phyloP scores from a whole-genome alignment of 2,329 filamentous ascomycete genomes.

The Sordariomycetes sp. region DNA sequence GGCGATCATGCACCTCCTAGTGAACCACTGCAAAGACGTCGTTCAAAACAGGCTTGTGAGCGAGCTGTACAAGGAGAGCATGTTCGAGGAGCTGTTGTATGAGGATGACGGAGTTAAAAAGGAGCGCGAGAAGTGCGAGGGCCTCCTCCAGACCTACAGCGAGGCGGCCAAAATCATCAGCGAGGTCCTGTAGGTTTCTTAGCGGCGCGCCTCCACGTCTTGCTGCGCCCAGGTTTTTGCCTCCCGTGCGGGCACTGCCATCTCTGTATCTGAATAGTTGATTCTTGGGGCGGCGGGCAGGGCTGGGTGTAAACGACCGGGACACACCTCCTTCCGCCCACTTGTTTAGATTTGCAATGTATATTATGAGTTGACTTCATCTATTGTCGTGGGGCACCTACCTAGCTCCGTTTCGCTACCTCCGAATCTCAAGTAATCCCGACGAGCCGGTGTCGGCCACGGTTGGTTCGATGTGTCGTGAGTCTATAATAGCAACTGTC shows the following conservation, averaged over 20 bases:
- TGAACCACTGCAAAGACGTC: slow-evolving; percentile 96
- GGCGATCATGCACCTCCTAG: slow-evolving; percentile 94
- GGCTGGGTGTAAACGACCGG: neutral
- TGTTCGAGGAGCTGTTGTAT: slow-evolving; percentile 89
- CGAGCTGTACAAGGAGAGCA: slow-evolving; percentile 81
- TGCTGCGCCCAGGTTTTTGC: neutral
- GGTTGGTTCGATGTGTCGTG: too few relatives aligned
- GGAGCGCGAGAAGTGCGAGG: slow-evolving; percentile 97
- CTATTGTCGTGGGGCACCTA: neutral
- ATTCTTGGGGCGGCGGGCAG: neutral
- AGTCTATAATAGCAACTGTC: too few relatives aligned
- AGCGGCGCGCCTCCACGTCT: neutral
- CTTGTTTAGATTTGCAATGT: neutral
- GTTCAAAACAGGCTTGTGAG: slow-evolving; percentile 95
- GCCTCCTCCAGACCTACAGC: slow-evolving; percentile 85
- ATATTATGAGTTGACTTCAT: neutral
- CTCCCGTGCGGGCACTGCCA: neutral
- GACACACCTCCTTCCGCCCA: neutral
- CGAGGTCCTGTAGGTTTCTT: slow-evolving; percentile 62
- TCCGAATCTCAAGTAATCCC: neutral
- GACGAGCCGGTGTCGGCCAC: neutral
- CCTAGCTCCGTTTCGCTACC: neutral
- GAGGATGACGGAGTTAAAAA: slow-evolving; percentile 97
- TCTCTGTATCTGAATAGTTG: neutral
- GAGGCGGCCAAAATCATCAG: slow-evolving; percentile 97